Percentiles rank a stretch among this genome's conserved stretches.
These are phyloP conservation scores for Stenocarpella maydis DNA, from an alignment of 2,329 filamentous ascomycete genomes.

Conservation along the genomic window DNA sequence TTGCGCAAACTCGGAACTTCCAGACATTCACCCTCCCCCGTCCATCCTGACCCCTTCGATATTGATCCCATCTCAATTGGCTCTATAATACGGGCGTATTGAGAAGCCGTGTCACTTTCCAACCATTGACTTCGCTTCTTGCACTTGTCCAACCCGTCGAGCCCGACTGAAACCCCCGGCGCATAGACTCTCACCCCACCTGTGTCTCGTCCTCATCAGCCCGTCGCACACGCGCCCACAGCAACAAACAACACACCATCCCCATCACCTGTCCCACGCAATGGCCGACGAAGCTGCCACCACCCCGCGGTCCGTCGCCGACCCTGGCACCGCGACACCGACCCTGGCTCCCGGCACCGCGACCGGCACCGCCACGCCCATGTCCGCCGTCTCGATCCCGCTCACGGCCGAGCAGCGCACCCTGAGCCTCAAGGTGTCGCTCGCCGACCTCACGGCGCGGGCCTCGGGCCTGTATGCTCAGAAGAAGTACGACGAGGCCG, in stretches of 20 bases:
- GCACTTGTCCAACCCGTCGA: background rate
- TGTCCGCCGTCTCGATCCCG: conserved; percentile 39
- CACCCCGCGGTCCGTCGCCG: conserved; percentile 28
- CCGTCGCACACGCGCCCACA: background rate
- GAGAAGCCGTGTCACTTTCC: background rate
- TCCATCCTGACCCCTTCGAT: background rate
- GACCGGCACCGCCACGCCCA: conserved; percentile 45
- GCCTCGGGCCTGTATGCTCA: conserved; percentile 87
- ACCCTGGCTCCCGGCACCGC: conserved; percentile 38
- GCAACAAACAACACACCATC: background rate
- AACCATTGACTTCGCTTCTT: background rate
- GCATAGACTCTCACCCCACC: background rate
- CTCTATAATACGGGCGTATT: no score
- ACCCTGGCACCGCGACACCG: conserved; percentile 21
- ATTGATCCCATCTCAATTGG: conserved; percentile 25
- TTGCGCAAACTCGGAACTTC: conserved; percentile 6
- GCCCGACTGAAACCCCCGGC: conserved; percentile 11
- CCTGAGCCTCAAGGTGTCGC: conserved; percentile 62
- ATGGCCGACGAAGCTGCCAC: conserved; percentile 35
- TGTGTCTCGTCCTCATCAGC: background rate
- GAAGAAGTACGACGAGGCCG: conserved; percentile 86
- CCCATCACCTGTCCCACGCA: background rate
- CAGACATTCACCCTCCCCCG: background rate
- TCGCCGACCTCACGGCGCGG: conserved; percentile 81
- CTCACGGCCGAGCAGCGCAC: conserved; percentile 46